Evolutionary conservation across 176 grass and related monocot genomes (phyloP).

Genomic region (Avena sativa): DNA sequence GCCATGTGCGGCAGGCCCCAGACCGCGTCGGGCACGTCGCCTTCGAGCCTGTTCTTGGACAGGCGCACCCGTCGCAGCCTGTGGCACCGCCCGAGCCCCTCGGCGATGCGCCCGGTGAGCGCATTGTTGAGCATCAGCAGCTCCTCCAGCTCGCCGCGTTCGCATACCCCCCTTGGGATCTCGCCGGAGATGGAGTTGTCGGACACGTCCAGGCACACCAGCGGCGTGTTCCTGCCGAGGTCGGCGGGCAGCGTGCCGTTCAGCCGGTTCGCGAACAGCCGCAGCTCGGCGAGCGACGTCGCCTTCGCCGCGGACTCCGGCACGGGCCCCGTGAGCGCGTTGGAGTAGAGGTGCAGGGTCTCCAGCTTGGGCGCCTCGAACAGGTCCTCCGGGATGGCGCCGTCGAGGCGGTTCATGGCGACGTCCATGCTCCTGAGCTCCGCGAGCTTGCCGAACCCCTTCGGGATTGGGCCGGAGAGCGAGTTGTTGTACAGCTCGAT

Average conservation of each 20-base stretch:
- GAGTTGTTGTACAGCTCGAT: conserved; percentile 91
- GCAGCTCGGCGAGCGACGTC: conserved; percentile 60
- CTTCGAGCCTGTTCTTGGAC: conserved; percentile 59
- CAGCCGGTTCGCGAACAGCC: conserved; percentile 70
- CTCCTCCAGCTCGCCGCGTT: conserved; percentile 82
- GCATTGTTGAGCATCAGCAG: conserved; percentile 73
- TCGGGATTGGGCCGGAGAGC: conserved; percentile 63
- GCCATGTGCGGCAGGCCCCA: conserved; percentile 89
- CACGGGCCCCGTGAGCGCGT: conserved; percentile 58
- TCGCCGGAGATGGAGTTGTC: conserved; percentile 68
- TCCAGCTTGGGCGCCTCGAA: conserved; percentile 70
- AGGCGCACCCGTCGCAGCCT: conserved; percentile 74
- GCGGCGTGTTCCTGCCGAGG: conserved; percentile 64
- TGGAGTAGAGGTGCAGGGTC: conserved; percentile 70
- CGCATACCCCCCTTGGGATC: conserved; percentile 77
- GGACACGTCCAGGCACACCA: conserved; percentile 70
- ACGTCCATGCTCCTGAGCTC: conserved; percentile 56
- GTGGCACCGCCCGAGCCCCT: conserved; percentile 71
- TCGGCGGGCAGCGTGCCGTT: conserved; percentile 65
- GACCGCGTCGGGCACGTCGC: conserved; percentile 63
- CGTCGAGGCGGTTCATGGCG: conserved; percentile 68
- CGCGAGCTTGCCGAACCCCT: conserved; percentile 49
- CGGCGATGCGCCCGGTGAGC: conserved; percentile 57
- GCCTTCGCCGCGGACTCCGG: conserved; percentile 49
- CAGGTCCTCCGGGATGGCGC: conserved; percentile 76